These are phyloP conservation scores for Quercus phellos DNA, from an alignment of 331 rosid species.

Conservation along the genomic window DNA sequence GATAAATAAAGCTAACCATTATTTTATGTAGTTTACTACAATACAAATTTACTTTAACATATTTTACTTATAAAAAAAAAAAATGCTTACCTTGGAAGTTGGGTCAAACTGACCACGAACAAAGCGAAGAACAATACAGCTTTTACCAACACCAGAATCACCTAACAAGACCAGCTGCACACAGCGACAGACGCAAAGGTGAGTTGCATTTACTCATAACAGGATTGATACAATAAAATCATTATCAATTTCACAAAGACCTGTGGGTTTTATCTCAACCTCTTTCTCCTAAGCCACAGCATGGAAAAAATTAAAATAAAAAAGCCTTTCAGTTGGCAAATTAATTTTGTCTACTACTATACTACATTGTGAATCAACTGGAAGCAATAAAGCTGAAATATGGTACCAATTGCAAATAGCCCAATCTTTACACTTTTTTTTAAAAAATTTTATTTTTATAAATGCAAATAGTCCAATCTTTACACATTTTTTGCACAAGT, in stretches of 20 bases:
- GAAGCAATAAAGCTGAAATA: not conserved
- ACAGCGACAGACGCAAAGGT: conserved; percentile 22
- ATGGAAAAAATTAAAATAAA: conserved; percentile 5
- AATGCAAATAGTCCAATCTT: not conserved
- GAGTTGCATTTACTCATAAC: conserved; percentile 10
- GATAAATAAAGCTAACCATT: not conserved
- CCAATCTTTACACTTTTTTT: not conserved
- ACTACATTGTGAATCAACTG: not conserved
- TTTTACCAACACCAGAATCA: conserved; percentile 99
- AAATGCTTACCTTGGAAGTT: conserved; percentile 75
- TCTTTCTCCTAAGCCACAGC: not conserved
- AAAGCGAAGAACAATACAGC: conserved; percentile 96
- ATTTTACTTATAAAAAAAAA: too few species aligned
- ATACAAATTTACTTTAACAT: conserved; percentile 13
- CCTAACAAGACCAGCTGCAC: conserved; percentile 93
- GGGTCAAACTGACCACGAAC: conserved; percentile 99
- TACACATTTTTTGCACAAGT: not conserved
- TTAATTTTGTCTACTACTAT: not conserved
- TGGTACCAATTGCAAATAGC: not conserved
- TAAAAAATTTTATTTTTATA: too few species aligned
- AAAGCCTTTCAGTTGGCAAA: not conserved
- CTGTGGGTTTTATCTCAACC: not conserved
- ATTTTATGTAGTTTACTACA: not conserved
- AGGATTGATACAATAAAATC: conserved; percentile 17
- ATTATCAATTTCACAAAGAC: not conserved